Conservation (phyloP, 495 filamentous ascomycete genomes). For the Xylaria intraflava region DNA sequence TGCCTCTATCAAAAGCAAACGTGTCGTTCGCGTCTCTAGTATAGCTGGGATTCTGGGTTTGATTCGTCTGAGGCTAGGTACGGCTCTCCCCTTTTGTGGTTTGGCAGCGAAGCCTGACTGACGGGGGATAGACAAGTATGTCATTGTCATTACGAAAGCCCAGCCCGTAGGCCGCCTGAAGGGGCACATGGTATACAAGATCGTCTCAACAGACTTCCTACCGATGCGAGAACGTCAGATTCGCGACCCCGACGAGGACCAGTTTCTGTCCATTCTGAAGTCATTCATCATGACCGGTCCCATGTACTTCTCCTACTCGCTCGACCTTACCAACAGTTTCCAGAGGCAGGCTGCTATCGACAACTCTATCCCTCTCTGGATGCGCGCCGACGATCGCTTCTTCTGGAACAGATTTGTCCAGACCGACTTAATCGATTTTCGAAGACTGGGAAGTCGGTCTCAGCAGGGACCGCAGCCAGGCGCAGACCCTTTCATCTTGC, state of each 20-base stretch:
- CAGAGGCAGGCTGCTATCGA: slow-evolving; percentile 79
- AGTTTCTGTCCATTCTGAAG: slow-evolving; percentile 73
- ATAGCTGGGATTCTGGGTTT: slow-evolving; percentile 92
- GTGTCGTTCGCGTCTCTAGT: slow-evolving; percentile 66
- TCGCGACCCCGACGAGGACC: slow-evolving; percentile 88
- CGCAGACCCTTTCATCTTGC: slow-evolving; percentile 88
- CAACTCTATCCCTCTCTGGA: slow-evolving; percentile 69
- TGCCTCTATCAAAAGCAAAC: slow-evolving; percentile 62
- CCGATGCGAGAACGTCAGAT: slow-evolving; percentile 88
- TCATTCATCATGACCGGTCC: slow-evolving; percentile 71
- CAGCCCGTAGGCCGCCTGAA: slow-evolving; percentile 83
- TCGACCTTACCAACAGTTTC: slow-evolving; percentile 91
- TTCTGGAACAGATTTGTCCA: slow-evolving; percentile 97
- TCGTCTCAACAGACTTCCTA: slow-evolving; percentile 85
- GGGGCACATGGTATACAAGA: slow-evolving; percentile 90
- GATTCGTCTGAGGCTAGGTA: slow-evolving; percentile 84
- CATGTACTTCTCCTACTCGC: slow-evolving; percentile 97
- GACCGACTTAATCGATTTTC: slow-evolving; percentile 83
- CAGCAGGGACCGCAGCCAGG: slow-evolving; percentile 63
- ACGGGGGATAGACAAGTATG: slow-evolving; percentile 73
- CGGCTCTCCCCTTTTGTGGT: not conserved
- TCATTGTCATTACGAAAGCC: slow-evolving; percentile 92
- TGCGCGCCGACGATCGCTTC: slow-evolving; percentile 90
- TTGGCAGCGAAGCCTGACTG: slow-evolving; percentile 6
- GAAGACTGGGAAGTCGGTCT: slow-evolving; percentile 43